Evolutionary conservation across 257 asterid species (phyloP), one percentile per base, ranked within the genome.

Genomic region (Fraxinus anomala): DNA sequence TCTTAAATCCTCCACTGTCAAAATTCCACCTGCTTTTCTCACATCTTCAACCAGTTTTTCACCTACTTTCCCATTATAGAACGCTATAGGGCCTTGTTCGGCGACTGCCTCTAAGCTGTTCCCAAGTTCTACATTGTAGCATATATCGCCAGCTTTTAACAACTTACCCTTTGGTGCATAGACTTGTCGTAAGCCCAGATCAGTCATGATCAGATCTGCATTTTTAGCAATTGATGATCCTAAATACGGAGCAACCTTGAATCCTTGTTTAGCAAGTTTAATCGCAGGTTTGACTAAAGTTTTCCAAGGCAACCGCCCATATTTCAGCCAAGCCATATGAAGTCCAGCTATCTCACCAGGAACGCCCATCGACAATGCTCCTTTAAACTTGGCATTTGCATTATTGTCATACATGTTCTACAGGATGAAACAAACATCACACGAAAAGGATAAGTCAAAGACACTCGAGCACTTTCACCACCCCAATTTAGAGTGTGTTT

Each of bases 281-380:
- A 91, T 88, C 6, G 98, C 94, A 0, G 98, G 99, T 74, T 86
- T 85, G 7, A 91, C 83, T 82, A 95, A 73, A 37, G 86, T 68
- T 76, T 65, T 86, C 99, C 99, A 95, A 0, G 98, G 97, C 75
- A 95, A 76, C 66, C 85, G 89, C 39, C 99, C 99, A 28, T 80
- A 79, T 74, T 79, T 91, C 75, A 78, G 70, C 98, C 99, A 95
- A 23, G 96, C 98, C 37, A 21, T 79, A 13, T 95, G 88, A 66
- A 95, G 97, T 72, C 99, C 99, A 0, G 98, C 99, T 84, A 91
- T n/a, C 85, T 95, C 99, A 59, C 99, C 97, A 0, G 99, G 99
- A 67, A 90, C 92, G 6, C 96, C 99, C 91, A 90, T 91, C 3
- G 98, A 80, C 70, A 95, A 72, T 31, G 94, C 89, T 34, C 99